phyloP scores from a whole-genome alignment of 1,139 yeast species.

The Blastobotrys buckinghamii region DNA sequence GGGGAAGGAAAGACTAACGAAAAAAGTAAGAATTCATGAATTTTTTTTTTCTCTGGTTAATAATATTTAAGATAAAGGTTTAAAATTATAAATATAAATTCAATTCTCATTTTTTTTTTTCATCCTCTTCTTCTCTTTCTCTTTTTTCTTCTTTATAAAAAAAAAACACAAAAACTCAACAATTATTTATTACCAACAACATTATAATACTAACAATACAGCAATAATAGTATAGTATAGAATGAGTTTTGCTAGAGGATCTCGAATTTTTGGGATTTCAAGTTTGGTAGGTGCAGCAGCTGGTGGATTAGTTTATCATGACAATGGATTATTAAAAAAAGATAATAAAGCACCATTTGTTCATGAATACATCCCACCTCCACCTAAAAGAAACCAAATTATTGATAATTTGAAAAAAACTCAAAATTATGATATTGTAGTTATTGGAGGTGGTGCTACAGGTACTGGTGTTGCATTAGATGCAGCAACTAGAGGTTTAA shows the following conservation, averaged over 20 bases:
- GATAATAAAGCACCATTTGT: background rate
- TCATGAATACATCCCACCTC: slow-evolving; percentile 18
- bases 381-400: slow-evolving; percentile 25
- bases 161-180: background rate
- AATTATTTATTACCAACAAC: slow-evolving; percentile 8
- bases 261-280: slow-evolving; percentile 3
- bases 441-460: slow-evolving; percentile 95
- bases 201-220: slow-evolving; percentile 25
- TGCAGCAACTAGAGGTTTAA: slow-evolving; percentile 85
- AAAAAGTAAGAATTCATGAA: no score
- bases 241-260: slow-evolving; percentile 1
- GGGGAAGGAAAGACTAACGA: no score
- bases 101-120: background rate
- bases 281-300: slow-evolving; percentile 1
- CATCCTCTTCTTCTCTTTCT: background rate
- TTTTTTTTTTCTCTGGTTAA: background rate
- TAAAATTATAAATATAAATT: no score
- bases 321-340: background rate
- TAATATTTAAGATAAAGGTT: background rate
- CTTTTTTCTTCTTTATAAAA: background rate
- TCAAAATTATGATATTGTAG: slow-evolving; percentile 68
- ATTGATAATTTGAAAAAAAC: slow-evolving; percentile 18
- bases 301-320: slow-evolving; percentile 2
- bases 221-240: slow-evolving; percentile 24
- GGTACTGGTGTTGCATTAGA: slow-evolving; percentile 94